Base-by-base conservation (phyloP, 2,329 filamentous ascomycete species). In the Neoarthrinium moseri region DNA sequence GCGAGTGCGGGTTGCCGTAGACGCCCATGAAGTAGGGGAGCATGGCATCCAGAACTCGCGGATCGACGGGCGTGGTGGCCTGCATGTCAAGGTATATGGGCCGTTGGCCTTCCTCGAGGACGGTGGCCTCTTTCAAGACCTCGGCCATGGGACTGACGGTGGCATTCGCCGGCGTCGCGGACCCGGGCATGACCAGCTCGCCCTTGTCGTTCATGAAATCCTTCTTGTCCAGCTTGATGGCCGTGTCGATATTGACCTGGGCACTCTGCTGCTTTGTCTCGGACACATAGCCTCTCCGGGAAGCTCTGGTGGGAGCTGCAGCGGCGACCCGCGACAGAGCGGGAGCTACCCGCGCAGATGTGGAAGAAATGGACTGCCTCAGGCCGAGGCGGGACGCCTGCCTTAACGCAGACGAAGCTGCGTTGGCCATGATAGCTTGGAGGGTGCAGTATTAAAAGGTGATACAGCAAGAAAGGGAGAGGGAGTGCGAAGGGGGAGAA, bases 81-180 rank as follows among this genome's bases (percentile, higher is more conserved):
- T 99, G 94, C 86, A 96, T 96, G 64, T 99, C 94, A 44, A 99
- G 85, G 61, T 99, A 99, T 63, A 99, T 97, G 30, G 94, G 94
- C 49, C 94, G 80, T 51, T 89, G 86, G 48, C 94, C 94, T 68
- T 95, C 85, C 56, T 96, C 91, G 86, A 97, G 89, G 53, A 96
- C 77, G 11, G 90, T 91, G 7, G 91, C 92, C 66, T 96, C 87
- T 73, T 94, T 95, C 51, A 99, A 75, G 36, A 96, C 86, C 54
- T 88, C 87, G 52, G 89, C 87, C 63, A 87, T 82, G n/a, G 89
- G 87, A 68, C 87, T 94, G 74, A 94, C 83, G 63, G 86, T 84
- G 40, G 81, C 78, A 64, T 87, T 81, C 13, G 75, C 78, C 46
- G 76, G 73, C 56, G 83, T 70, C 36, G 72, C 72, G 4, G 83